A percentile compares a stretch with the other conserved stretches of the same genome.
These are phyloP conservation scores for Myxozyma monticola DNA, from an alignment of 805 yeast species.

Conservation along the genomic window DNA sequence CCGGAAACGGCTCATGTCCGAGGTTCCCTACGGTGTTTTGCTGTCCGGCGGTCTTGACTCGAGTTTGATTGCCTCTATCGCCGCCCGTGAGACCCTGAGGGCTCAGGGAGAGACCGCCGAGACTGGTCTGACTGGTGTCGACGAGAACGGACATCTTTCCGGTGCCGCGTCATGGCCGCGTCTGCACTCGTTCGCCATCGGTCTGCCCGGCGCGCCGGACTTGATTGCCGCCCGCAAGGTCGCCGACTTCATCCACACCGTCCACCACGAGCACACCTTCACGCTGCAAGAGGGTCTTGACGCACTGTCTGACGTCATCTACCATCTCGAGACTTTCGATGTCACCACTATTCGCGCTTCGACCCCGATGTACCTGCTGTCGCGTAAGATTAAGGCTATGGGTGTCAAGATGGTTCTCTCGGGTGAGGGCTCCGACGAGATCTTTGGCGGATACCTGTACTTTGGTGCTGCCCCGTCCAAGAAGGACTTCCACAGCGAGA, in stretches of 20 bases:
- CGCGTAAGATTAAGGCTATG: slow-evolving; percentile 97
- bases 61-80: slow-evolving; percentile 93
- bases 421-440: slow-evolving; percentile 99
- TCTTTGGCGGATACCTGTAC: slow-evolving; percentile 97
- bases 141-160: slow-evolving; percentile 79
- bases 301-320: slow-evolving; percentile 89
- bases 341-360: slow-evolving; percentile 99
- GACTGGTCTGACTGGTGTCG: slow-evolving; percentile 86
- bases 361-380: slow-evolving; percentile 95
- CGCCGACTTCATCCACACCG: slow-evolving; percentile 92
- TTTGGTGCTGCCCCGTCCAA: slow-evolving; percentile 96
- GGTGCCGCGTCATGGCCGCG: slow-evolving; percentile 60
- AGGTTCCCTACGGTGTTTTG: slow-evolving; percentile 97
- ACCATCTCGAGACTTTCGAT: slow-evolving; percentile 95
- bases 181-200: slow-evolving; percentile 95
- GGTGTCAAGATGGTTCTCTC: slow-evolving; percentile 99
- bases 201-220: slow-evolving; percentile 98
- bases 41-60: slow-evolving; percentile 98
- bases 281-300: slow-evolving; percentile 96
- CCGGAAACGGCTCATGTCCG: slow-evolving; percentile 99
- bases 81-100: slow-evolving; percentile 90
- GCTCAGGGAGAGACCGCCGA: slow-evolving; percentile 45
- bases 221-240: slow-evolving; percentile 93
- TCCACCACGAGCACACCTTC: slow-evolving; percentile 97
- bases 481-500: slow-evolving; percentile 90